phyloP scores from a whole-genome alignment of 169 alveolate genomes.

The Cyclospora cayetanensis region DNA sequence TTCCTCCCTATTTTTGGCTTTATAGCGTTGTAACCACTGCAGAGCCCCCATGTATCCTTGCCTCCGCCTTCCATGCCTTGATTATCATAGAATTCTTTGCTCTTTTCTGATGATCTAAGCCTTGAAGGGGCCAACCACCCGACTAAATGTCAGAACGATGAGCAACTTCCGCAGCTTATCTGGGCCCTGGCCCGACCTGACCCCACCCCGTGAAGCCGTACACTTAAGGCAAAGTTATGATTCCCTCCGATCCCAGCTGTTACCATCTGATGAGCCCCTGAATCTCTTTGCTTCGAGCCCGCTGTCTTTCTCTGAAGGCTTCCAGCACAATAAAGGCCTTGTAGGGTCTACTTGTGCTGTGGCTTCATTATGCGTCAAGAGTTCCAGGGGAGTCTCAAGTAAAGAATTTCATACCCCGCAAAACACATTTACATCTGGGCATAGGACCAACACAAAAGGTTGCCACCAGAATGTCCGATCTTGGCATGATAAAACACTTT shows the following conservation, averaged over 20 bases:
- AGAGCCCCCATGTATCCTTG: background rate
- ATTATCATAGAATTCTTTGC: background rate
- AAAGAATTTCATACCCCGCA: too few relatives aligned
- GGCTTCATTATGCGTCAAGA: too few relatives aligned
- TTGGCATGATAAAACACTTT: too few relatives aligned
- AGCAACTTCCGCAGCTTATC: background rate
- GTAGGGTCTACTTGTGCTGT: too few relatives aligned
- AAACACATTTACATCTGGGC: too few relatives aligned
- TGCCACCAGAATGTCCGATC: too few relatives aligned
- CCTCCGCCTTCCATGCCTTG: background rate
- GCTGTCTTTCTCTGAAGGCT: background rate
- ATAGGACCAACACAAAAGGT: too few relatives aligned
- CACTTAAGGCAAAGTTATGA: slow-evolving; percentile 45
- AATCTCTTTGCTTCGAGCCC: too few relatives aligned
- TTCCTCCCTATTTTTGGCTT: background rate
- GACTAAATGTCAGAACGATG: background rate
- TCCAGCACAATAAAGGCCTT: background rate
- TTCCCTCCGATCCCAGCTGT: background rate
- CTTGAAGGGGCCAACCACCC: too few relatives aligned
- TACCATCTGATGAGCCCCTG: background rate
- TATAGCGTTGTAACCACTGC: background rate
- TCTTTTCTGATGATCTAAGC: background rate
- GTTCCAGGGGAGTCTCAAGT: too few relatives aligned
- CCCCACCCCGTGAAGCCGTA: slow-evolving; percentile 50
- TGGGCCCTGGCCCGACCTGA: slow-evolving; percentile 55